Evolutionary conservation across 2,329 filamentous ascomycete genomes (phyloP), one percentile per base, ranked within the genome.

Genomic region (Colletotrichum agaves): DNA sequence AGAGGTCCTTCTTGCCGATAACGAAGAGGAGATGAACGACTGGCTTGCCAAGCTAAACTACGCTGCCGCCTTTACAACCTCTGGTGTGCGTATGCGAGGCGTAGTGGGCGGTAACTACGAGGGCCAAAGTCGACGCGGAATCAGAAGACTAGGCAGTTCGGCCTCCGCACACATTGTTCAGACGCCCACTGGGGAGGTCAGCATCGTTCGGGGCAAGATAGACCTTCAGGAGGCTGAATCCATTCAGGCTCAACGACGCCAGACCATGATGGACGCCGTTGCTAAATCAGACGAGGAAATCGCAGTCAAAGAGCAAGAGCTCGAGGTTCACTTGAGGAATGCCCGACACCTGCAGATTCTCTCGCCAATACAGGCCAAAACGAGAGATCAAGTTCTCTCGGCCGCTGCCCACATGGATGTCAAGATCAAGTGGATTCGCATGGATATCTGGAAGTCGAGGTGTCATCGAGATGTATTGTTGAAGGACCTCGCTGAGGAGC

Each of bases 21-120:
- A 89, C 60, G 96, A 99, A 74, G 84, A 88, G 1, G 96, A 99
- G 74, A 90, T 97, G 86, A 97, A 98, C 74, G 96, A 99, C 76
- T 99, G 96, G 96, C 83, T 99, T 31, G 93, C 92, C 7, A 96
- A 97, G 75, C 87, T 99, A 68, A 99, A 99, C 77, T 98, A 98
- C 76, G 95, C 95, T 37, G 94, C 96, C 8, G 93, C 96, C 1
- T 98, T 98, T 78, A 88, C 93, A 72, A 97, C 94, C 0, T 93
- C 94, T 5, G 94, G 95, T 12, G 93, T 98, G 5, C 88, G 93
- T 47, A 97, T 97, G 85, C 88, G 95, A 72, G 94, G 94, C 21
- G 91, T 97, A 63, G 87, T 96, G 59, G 94, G 93, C 12, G 91
- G 91, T 5, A 90, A 91, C 72, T 96, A 97, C 73, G 93, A 97